Evolutionary conservation across 2,329 filamentous ascomycete species (phyloP).

Genomic region (Neofusicoccum parvum): DNA sequence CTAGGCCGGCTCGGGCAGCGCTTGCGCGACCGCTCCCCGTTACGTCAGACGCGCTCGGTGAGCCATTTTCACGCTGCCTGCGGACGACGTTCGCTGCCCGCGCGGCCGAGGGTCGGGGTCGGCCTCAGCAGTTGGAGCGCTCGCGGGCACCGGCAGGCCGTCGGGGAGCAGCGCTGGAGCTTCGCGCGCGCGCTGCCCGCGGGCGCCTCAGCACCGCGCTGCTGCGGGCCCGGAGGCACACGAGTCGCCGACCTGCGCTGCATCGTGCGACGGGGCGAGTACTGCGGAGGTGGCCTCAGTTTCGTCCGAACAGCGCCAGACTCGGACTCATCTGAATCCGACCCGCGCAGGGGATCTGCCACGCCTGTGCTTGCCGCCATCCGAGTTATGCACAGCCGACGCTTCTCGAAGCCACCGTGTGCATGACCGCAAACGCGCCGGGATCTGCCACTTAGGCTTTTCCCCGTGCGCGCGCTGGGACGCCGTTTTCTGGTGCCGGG

Average conservation of each 20-base stretch:
- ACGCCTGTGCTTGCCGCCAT: conserved; percentile 14
- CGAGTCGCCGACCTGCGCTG: neutral
- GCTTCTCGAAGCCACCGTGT: conserved; percentile 23
- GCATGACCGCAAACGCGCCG: conserved; percentile 16
- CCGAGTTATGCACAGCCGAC: conserved; percentile 22
- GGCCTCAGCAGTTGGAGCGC: no score
- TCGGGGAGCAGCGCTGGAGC: no score
- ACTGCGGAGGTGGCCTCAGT: conserved; percentile 18
- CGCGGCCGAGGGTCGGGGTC: conserved; percentile 15
- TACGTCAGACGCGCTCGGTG: conserved; percentile 18
- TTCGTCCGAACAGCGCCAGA: conserved; percentile 10
- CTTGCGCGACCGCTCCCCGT: conserved; percentile 7
- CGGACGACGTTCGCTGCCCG: conserved; percentile 1
- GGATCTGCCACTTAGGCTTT: conserved; percentile 20
- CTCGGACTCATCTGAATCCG: conserved; percentile 17
- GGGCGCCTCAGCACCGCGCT: no score
- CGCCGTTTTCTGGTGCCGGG: conserved; percentile 12
- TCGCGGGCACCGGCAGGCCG: neutral
- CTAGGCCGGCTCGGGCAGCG: conserved; percentile 12
- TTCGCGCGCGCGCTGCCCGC: no score
- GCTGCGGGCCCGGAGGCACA: neutral
- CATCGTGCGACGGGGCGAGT: neutral
- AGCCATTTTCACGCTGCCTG: conserved; percentile 6
- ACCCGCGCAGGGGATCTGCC: conserved; percentile 16
- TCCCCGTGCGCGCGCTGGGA: conserved; percentile 12